Evolutionary conservation across 1,139 yeast genomes (phyloP).

Genomic region (Debaryomyces singareniensis): DNA sequence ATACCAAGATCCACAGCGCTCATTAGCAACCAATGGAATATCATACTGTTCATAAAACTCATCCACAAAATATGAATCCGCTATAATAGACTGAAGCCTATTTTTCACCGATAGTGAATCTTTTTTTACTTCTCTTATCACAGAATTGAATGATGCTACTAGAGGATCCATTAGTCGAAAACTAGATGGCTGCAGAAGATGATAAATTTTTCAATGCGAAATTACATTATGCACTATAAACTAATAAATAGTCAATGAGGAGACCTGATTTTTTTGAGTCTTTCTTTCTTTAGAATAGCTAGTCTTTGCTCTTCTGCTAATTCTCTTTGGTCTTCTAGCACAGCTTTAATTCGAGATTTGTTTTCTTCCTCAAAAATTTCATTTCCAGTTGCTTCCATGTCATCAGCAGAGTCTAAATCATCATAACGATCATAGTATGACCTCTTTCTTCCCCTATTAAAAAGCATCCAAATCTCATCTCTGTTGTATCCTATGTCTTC

Average conservation of each 20-base stretch:
- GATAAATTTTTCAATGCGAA: background rate
- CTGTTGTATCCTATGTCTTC: slow-evolving; percentile 50
- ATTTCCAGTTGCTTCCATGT: slow-evolving; percentile 93
- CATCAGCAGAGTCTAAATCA: slow-evolving; percentile 54
- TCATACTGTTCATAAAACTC: slow-evolving; percentile 8
- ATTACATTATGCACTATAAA: no score
- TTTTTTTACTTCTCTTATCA: slow-evolving; percentile 34
- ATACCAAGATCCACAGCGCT: slow-evolving; percentile 88
- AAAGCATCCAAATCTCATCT: slow-evolving; percentile 86
- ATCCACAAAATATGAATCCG: slow-evolving; percentile 42
- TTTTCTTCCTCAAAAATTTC: slow-evolving; percentile 81
- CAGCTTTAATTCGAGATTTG: slow-evolving; percentile 53
- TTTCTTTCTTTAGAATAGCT: slow-evolving; percentile 25
- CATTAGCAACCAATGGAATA: slow-evolving; percentile 60
- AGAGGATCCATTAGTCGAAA: no score
- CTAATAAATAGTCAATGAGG: slow-evolving; percentile 5
- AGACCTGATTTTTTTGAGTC: slow-evolving; percentile 8
- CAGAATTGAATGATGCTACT: no score
- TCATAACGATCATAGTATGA: slow-evolving; percentile 38
- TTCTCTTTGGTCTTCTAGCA: slow-evolving; percentile 61
- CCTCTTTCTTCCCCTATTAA: slow-evolving; percentile 58
- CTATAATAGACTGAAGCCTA: slow-evolving; percentile 62
- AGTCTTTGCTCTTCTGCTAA: slow-evolving; percentile 48
- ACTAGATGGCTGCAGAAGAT: no score
- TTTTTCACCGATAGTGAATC: slow-evolving; percentile 55